These are phyloP conservation scores for Podaxis mareebaensis DNA, from an alignment of 768 basidiomycete species.

Conservation along the genomic window DNA sequence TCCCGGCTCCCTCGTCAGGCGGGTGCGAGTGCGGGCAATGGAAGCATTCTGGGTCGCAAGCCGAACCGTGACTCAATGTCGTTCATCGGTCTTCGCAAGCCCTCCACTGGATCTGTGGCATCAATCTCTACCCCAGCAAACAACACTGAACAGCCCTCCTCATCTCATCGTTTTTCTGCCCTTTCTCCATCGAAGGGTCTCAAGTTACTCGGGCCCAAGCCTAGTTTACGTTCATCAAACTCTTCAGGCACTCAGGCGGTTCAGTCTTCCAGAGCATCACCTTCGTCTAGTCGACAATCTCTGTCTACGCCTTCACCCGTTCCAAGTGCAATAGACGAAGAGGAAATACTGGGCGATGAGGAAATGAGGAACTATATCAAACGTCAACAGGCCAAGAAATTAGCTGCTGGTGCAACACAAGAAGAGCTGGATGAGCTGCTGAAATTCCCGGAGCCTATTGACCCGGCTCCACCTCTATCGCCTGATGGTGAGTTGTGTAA, in stretches of 20 bases:
- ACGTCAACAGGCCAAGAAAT: constrained; percentile 85
- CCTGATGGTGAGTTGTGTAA: constrained; percentile 61
- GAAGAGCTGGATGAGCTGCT: constrained; percentile 87
- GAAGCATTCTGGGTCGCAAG: constrained; percentile 54
- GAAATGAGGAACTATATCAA: constrained; percentile 96
- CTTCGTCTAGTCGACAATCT: constrained; percentile 73
- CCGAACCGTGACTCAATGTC: constrained; percentile 78
- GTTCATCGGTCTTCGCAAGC: constrained; percentile 75
- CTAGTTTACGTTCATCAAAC: constrained; percentile 56
- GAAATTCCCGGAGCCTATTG: constrained; percentile 88
- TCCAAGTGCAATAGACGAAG: constrained; percentile 77
- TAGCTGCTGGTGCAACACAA: constrained; percentile 80
- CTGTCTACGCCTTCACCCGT: constrained; percentile 85
- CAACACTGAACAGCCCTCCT: constrained; percentile 29
- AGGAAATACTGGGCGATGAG: constrained; percentile 87
- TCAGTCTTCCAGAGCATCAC: constrained; percentile 56
- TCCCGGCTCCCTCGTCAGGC: constrained; percentile 70
- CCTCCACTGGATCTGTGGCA: constrained; percentile 79
- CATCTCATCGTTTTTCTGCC: constrained; percentile 73
- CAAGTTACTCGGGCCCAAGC: constrained; percentile 80
- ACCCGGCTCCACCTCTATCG: constrained; percentile 63
- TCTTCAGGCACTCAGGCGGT: constrained; percentile 49
- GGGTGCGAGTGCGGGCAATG: constrained; percentile 42
- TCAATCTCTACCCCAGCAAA: constrained; percentile 57
- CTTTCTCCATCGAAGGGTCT: constrained; percentile 84